Percentiles rank a stretch among this genome's conserved stretches.
Conservation (phyloP, 1,284 basidiomycete species). For the Heterobasidion annosum region DNA sequence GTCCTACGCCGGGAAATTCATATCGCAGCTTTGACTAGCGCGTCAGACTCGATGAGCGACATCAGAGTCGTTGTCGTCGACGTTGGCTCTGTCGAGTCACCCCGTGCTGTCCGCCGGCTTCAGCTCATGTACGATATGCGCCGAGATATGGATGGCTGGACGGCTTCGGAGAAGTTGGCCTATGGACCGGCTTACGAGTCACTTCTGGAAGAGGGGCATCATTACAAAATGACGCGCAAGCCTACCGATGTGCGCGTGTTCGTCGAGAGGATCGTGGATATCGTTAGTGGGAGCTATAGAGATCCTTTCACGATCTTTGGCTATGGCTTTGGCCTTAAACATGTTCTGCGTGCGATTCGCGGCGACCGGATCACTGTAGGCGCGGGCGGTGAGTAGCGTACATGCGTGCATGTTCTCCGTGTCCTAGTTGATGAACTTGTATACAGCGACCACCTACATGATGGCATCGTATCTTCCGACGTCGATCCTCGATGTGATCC, state of each 20-base stretch:
- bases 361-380: constrained; percentile 63
- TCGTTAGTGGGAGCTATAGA: constrained; percentile 43
- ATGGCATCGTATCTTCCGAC: constrained; percentile 63
- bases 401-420: not conserved
- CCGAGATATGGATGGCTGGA: constrained; percentile 58
- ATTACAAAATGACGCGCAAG: constrained; percentile 33
- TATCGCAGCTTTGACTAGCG: constrained; percentile 40
- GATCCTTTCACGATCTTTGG: constrained; percentile 30
- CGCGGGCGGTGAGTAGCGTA: constrained; percentile 50
- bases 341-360: constrained; percentile 39
- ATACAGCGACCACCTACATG: constrained; percentile 53
- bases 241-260: constrained; percentile 50
- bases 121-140: constrained; percentile 24
- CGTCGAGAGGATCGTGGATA: constrained; percentile 44
- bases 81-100: constrained; percentile 43
- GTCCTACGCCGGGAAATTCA: constrained; percentile 64
- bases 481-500: constrained; percentile 50
- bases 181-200: constrained; percentile 60
- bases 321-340: constrained; percentile 33
- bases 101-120: constrained; percentile 21
- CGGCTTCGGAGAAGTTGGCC: constrained; percentile 54
- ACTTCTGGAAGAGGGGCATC: constrained; percentile 29
- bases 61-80: constrained; percentile 59
- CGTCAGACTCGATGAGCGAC: constrained; percentile 46
- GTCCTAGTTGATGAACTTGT: not conserved